phyloP scores from a whole-genome alignment of 1,139 yeast genomes.

The Kurtzmaniella quercitrusa region DNA sequence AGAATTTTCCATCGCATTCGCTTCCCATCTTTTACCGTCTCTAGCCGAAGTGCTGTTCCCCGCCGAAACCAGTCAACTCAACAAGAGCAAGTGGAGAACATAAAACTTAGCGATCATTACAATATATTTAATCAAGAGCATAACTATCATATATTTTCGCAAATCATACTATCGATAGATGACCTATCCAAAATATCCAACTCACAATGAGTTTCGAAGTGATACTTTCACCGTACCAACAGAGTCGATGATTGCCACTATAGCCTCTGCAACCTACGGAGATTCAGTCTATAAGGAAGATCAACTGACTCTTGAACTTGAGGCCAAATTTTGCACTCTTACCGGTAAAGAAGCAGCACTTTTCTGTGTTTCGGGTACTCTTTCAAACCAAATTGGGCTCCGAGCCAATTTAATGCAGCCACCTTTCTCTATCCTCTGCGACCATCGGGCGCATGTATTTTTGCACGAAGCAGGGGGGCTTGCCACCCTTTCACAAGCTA shows the following conservation, averaged over 20 bases:
- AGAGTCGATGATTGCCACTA: slow-evolving; percentile 64
- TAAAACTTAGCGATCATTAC: not conserved
- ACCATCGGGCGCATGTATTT: slow-evolving; percentile 80
- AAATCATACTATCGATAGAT: slow-evolving; percentile 11
- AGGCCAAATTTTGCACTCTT: slow-evolving; percentile 58
- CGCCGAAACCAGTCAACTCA: not conserved
- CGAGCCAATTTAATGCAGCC: slow-evolving; percentile 79
- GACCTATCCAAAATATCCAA: slow-evolving; percentile 24
- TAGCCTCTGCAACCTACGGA: slow-evolving; percentile 61
- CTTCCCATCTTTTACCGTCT: not conserved
- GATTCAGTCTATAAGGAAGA: slow-evolving; percentile 92
- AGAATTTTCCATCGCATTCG: too few species aligned
- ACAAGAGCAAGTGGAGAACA: not conserved
- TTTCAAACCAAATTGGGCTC: slow-evolving; percentile 85
- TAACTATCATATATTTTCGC: not conserved
- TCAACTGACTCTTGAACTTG: slow-evolving; percentile 60
- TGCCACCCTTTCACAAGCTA: slow-evolving; percentile 85
- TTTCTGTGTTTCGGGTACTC: slow-evolving; percentile 85
- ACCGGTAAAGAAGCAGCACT: slow-evolving; percentile 84
- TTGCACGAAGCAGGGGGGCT: slow-evolving; percentile 88
- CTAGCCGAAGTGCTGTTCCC: not conserved
- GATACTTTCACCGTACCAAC: slow-evolving; percentile 96
- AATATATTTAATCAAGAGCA: too few species aligned
- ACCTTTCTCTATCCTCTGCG: slow-evolving; percentile 82
- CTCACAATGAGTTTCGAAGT: slow-evolving; percentile 64